Base-by-base conservation (phyloP, 257 asterid genomes). In the Craterostigma plantagineum region DNA sequence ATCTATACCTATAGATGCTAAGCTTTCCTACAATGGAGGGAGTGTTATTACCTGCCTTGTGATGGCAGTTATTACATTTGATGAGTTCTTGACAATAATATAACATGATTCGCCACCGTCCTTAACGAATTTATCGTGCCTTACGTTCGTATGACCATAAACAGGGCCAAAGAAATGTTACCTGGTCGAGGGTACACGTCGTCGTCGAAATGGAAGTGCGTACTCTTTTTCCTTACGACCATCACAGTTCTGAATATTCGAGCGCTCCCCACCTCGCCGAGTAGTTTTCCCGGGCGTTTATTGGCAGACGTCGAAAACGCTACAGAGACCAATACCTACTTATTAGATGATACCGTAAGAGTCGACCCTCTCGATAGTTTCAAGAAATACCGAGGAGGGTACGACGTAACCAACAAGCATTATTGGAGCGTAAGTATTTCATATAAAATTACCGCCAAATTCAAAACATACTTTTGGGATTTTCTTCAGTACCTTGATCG, bases 311-410 rank as follows among this genome's bases (percentile, higher is more conserved):
- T 43, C 30, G 51, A 18, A 4, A 43, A 46, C 42, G 54, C 0
- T 36, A 23, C 66, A 35, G 68, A 35, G 27, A 38, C 51, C 8
- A 49, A 12, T 18, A 16, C 42, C 34, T 15, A 38, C 17, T 63
- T n/a, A n/a, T n/a, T 49, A 46, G 76, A 72, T 56, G 66, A 66
- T 35, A 85, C 96, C 0, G 66, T 59, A 43, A 70, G 96, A 55
- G 69, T 43, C 4, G 92, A 86, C 60, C 94, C 94, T 40, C 61
- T 75, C 1, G 55, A 86, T 30, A 38, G 49, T 42, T 56, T 86
- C 40, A 73, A 73, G 69, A 76, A 73, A 67, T 86, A 86, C 58
- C 71, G 73, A 57, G 97, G 84, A 61, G 97, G 93, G 1, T 86
- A 64, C 55, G 94, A 86, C 42, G 52, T 81, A 39, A 78, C 76